Percentiles rank a stretch among this genome's conserved stretches.
These are phyloP conservation scores for Tulasnella sp. DNA, from an alignment of 768 basidiomycete species.

Conservation along the genomic window DNA sequence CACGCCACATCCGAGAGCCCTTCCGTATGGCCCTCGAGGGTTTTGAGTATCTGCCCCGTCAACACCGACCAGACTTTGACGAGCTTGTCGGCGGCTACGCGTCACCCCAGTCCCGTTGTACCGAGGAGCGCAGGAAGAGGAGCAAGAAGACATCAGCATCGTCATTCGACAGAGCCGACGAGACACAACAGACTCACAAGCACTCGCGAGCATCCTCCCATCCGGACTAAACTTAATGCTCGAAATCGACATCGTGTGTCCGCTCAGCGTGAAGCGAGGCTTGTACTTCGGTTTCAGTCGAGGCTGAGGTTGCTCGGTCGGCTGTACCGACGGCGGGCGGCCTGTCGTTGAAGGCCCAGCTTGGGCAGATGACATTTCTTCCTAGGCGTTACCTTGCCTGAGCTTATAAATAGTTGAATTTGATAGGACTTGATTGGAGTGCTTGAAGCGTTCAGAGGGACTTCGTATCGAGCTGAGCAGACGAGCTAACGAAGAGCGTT, in stretches of 20 bases:
- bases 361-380: neutral
- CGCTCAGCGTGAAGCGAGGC: constrained; percentile 52
- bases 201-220: constrained; percentile 69
- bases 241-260: constrained; percentile 75
- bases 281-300: constrained; percentile 30
- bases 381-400: neutral
- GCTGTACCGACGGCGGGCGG: neutral
- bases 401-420: neutral
- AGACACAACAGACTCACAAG: constrained; percentile 43
- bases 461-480: neutral
- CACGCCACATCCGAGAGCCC: constrained; percentile 89
- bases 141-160: neutral
- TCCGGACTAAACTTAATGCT: constrained; percentile 83
- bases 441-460: too few relatives aligned
- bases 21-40: constrained; percentile 58
- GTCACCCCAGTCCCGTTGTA: constrained; percentile 17
- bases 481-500: neutral
- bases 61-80: constrained; percentile 72
- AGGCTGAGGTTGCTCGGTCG: neutral
- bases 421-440: too few relatives aligned
- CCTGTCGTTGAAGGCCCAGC: neutral
- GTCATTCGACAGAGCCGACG: neutral
- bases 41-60: constrained; percentile 61
- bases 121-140: neutral
- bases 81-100: constrained; percentile 71